These are phyloP conservation scores for Diospyros kaki DNA, from an alignment of 148 eudicot species.

Conservation along the genomic window DNA sequence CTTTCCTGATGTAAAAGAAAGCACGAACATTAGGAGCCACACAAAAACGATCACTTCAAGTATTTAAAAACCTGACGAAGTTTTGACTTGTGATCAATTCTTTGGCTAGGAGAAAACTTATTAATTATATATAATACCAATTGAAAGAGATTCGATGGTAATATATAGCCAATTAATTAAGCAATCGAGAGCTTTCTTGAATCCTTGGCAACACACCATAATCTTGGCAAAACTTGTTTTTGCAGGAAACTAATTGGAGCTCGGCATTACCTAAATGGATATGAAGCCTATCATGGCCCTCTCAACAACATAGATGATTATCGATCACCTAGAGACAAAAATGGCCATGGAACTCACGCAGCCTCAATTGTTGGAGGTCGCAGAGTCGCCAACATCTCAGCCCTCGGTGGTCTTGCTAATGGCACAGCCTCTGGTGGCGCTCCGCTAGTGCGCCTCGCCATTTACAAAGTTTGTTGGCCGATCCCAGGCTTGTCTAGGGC, in stretches of 20 bases:
- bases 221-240: background rate
- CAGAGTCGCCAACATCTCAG: background rate
- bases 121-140: too few relatives aligned
- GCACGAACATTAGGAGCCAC: too few relatives aligned
- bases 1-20: too few relatives aligned
- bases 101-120: too few relatives aligned
- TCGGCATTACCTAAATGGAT: constrained; percentile 19
- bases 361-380: constrained; percentile 19
- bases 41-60: too few relatives aligned
- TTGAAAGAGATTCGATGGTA: too few relatives aligned
- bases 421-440: constrained; percentile 23
- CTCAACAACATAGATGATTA: constrained; percentile 15
- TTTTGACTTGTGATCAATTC: too few relatives aligned
- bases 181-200: too few relatives aligned
- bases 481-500: constrained; percentile 3
- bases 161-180: too few relatives aligned
- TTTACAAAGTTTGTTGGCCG: constrained; percentile 26
- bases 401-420: constrained; percentile 5
- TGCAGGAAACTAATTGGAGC: constrained; percentile 23
- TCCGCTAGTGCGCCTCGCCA: constrained; percentile 15
- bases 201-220: too few relatives aligned
- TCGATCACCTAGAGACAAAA: constrained; percentile 15
- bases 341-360: constrained; percentile 26
- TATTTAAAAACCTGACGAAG: too few relatives aligned
- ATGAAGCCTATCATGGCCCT: constrained; percentile 13